Base-by-base conservation (phyloP, 371 early-diverging fungal species). In the Rhizopus sp. region DNA sequence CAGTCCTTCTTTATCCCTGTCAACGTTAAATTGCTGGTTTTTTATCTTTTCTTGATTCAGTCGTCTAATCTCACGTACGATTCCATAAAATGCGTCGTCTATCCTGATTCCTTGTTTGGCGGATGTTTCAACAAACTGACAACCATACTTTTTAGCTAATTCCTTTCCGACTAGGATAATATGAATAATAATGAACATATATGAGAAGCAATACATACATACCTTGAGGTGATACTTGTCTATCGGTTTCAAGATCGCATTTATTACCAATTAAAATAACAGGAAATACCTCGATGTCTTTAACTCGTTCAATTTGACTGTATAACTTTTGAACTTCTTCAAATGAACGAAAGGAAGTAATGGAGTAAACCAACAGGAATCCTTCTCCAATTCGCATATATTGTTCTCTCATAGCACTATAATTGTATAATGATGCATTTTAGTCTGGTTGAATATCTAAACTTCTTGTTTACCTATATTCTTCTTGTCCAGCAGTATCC, bases 111-210 rank as follows among this genome's bases (percentile, higher is more conserved):
- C 46, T 51, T 88, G 84, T 69, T 92, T 90, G 37, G 98, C 98
- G 32, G 93, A 93, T 5, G 97, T 94, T 78, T 98, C 98, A 33
- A 93, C 81, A 73, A 95, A 92, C 37, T 83, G 78, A 63, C 93
- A 92, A 10, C 80, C 80, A 62, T 93, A 92, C 32, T 70, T 64
- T 60, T 84, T 77, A 10, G 98, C 96, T 13, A 92, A 83, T 8
- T 91, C 93, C 50, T 82, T 72, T 17, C 94, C 99, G 78, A 92
- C 94, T 76, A 7, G 3, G 2, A 42, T 42, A 6, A 12, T 60
- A 93, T 83, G 7, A 63, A 68, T n/a, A 88, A 69, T 61, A 89
- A 82, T 42, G 62, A 48, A 12, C 45, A 15, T 73, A 76, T 61
- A 91, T 44, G 7, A n/a, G 4, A 41, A 30, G 41, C 80, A 65